phyloP scores from a whole-genome alignment of 495 filamentous ascomycete genomes.

The Aspergillus sparsus region DNA sequence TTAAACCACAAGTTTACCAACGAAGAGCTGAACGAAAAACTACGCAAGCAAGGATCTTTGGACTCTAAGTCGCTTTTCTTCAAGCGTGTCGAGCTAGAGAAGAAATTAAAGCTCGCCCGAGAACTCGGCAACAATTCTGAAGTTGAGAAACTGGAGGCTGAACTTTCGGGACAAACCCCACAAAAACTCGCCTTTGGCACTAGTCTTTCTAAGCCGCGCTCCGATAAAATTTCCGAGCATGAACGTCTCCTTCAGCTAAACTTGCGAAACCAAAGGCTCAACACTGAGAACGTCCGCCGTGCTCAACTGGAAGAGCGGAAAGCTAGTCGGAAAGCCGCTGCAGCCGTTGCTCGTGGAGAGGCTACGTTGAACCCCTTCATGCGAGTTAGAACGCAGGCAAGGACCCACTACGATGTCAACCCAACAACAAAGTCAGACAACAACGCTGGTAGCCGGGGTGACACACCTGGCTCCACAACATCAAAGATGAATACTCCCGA shows the following conservation, averaged over 20 bases:
- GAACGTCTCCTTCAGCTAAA: constrained; percentile 78
- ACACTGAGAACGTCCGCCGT: constrained; percentile 77
- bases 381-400: constrained; percentile 61
- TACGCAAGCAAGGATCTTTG: constrained; percentile 65
- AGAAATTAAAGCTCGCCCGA: constrained; percentile 65
- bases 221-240: constrained; percentile 57
- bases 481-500: constrained; percentile 33
- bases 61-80: constrained; percentile 61
- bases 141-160: constrained; percentile 60
- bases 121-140: constrained; percentile 60
- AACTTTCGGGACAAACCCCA: constrained; percentile 66
- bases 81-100: constrained; percentile 62
- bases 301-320: constrained; percentile 79
- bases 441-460: constrained; percentile 45
- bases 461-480: constrained; percentile 45
- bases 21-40: constrained; percentile 73
- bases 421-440: constrained; percentile 22
- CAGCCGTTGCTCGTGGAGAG: constrained; percentile 57
- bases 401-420: constrained; percentile 60
- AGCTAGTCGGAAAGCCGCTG: constrained; percentile 58
- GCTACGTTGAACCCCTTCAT: constrained; percentile 56
- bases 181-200: constrained; percentile 71
- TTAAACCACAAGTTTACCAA: constrained; percentile 78
- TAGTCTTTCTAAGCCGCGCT: constrained; percentile 48
- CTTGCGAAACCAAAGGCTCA: constrained; percentile 72